phyloP scores from a whole-genome alignment of 2,329 filamentous ascomycete genomes.

The Ceratocystis papillata region DNA sequence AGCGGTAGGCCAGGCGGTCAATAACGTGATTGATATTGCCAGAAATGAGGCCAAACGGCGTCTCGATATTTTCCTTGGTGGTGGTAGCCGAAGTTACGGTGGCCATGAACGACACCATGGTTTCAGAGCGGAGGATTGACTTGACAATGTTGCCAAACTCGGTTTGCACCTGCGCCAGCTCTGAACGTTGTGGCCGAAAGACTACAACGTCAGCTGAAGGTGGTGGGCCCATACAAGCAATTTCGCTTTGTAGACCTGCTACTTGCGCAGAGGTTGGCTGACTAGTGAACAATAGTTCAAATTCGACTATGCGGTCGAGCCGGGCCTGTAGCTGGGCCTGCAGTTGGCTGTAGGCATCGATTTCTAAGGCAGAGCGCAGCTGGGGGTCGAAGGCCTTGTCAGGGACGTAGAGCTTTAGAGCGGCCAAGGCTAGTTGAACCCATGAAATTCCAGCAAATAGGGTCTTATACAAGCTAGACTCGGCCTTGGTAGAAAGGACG shows the following conservation, averaged over 20 bases:
- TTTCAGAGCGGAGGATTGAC: conserved; percentile 42
- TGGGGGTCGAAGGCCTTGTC: conserved; percentile 78
- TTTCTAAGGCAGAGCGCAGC: conserved; percentile 54
- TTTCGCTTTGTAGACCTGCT: conserved; percentile 50
- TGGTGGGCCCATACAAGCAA: conserved; percentile 52
- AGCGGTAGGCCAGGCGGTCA: conserved; percentile 55
- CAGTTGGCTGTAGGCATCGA: conserved; percentile 46
- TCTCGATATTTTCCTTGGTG: conserved; percentile 29
- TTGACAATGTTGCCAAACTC: conserved; percentile 72
- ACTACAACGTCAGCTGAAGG: conserved; percentile 55
- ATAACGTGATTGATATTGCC: conserved; percentile 58
- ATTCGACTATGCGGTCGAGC: conserved; percentile 50
- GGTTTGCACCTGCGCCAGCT: conserved; percentile 62
- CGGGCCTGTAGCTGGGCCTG: conserved; percentile 45
- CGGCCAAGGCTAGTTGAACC: conserved; percentile 62
- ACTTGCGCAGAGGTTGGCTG: conserved; percentile 57
- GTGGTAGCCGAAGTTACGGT: conserved; percentile 23
- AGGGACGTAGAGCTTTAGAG: conserved; percentile 72
- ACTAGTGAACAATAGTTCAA: conserved; percentile 58
- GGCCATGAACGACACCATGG: conserved; percentile 27
- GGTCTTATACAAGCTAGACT: conserved; percentile 27
- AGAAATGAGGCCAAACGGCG: conserved; percentile 42
- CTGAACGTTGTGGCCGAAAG: conserved; percentile 58
- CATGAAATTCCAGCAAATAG: conserved; percentile 49
- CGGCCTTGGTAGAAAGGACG: conserved; percentile 28